phyloP scores from a whole-genome alignment of 768 basidiomycete genomes.

The Russula virescens region DNA sequence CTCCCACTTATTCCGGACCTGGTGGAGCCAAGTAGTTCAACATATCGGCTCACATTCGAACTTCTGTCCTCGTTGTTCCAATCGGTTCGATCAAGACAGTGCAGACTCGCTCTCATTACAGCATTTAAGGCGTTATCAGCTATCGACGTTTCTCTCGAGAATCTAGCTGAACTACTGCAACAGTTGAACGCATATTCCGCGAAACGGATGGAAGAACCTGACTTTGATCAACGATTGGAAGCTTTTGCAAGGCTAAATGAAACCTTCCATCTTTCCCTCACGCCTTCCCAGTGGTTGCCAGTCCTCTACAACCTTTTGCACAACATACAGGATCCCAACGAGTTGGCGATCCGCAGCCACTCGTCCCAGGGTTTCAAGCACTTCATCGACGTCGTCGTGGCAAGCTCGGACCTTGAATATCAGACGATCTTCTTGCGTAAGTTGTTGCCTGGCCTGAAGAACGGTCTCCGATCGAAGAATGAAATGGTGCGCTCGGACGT shows the following conservation, averaged over 20 bases:
- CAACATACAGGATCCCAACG: slow-evolving; percentile 85
- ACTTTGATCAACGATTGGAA: slow-evolving; percentile 78
- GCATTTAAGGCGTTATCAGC: slow-evolving; percentile 52
- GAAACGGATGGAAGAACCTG: slow-evolving; percentile 82
- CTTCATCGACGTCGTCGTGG: slow-evolving; percentile 62
- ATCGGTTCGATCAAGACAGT: slow-evolving; percentile 60
- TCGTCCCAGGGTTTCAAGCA: slow-evolving; percentile 70
- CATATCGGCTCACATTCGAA: slow-evolving; percentile 51
- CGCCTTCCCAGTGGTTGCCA: slow-evolving; percentile 62
- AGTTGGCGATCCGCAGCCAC: slow-evolving; percentile 79
- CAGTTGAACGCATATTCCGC: slow-evolving; percentile 81
- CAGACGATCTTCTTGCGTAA: slow-evolving; percentile 55
- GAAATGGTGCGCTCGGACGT: slow-evolving; percentile 87
- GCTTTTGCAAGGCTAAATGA: slow-evolving; percentile 80
- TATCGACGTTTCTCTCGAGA: slow-evolving; percentile 42
- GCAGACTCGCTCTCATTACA: slow-evolving; percentile 61
- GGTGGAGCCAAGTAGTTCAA: slow-evolving; percentile 36
- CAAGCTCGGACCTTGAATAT: slow-evolving; percentile 38
- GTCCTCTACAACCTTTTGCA: slow-evolving; percentile 76
- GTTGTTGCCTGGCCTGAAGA: slow-evolving; percentile 75
- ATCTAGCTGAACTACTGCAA: slow-evolving; percentile 50
- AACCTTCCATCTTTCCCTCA: slow-evolving; percentile 43
- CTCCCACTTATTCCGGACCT: slow-evolving; percentile 66
- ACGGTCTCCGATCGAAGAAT: slow-evolving; percentile 68
- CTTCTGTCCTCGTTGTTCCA: slow-evolving; percentile 77